Base-by-base conservation (phyloP, 2,329 filamentous ascomycete species). In the Talaromyces atroroseus region DNA sequence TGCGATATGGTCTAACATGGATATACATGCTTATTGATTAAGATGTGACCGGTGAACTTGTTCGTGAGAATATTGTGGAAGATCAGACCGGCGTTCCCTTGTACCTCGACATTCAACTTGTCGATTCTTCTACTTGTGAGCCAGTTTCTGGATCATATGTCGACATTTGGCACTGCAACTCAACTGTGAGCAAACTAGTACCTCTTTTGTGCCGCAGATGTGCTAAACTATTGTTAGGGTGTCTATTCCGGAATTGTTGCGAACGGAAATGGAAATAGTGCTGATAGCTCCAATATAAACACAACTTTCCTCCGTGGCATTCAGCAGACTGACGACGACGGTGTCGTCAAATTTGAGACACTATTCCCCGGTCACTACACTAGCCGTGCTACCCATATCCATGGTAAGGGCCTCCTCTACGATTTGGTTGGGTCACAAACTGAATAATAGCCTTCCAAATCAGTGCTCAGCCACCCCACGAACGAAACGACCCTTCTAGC, bases 291-390 rank as follows among this genome's bases (percentile, higher is more conserved):
- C 56, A 71, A 61, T 29, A 60, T 75, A 5, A 64, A 64, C 4
- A 66, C 66, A 0, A 75, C 73, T 2, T 78, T 68, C 63, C 66
- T 78, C 6, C 74, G 77, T 2, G 77, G 77, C 21, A 69, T 78
- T 38, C 72, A 76, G 63, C 63, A 65, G 11, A 73, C 73, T 0
- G 72, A 77, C 57, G 59, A 60, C 1, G 72, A 77, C 32, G 77
- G 77, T 47, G 74, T 79, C 34, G 72, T 74, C 21, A 64, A 67
- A 34, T 78, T 79, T 61, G 70, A 76, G 47, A 77, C 76, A 1
- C 61, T 63, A 2, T 63, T 75, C 58, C 74, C 73, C 0, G 73
- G 74, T 18, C 73, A 76, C 60, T 76, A 75, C 58, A 52, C 60
- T 1, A 70, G 73, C 1, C 72, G 76, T 14, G 64, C 76, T 1